Percentiles rank a stretch among this genome's conserved stretches.
phyloP scores from a whole-genome alignment of 176 grass and related monocot genomes.

The Puya raimondii region DNA sequence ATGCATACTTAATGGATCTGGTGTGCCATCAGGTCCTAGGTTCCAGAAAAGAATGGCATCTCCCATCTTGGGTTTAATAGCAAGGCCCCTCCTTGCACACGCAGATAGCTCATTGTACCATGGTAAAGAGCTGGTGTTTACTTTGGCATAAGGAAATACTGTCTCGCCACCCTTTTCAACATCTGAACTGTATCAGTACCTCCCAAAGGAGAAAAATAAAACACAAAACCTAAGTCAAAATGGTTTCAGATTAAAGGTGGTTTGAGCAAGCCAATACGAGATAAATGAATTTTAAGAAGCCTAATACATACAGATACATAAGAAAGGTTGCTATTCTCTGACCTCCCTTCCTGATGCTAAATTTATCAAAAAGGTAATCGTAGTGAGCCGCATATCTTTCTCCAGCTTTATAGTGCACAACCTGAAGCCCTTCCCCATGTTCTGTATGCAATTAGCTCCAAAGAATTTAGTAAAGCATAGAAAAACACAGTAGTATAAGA shows the following conservation, averaged over 20 bases:
- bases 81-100: slow-evolving; percentile 10
- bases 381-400: slow-evolving; percentile 16
- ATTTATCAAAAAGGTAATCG: slow-evolving; percentile 5
- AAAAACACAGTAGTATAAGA: too few species aligned
- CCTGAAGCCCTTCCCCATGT: slow-evolving; percentile 18
- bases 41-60: slow-evolving; percentile 19
- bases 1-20: slow-evolving; percentile 6
- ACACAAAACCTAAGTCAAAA: neutral
- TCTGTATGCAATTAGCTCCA: neutral
- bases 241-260: neutral
- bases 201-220: neutral
- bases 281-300: neutral
- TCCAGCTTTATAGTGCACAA: slow-evolving; percentile 17
- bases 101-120: slow-evolving; percentile 5
- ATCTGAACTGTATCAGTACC: neutral
- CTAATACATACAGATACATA: slow-evolving; percentile 6
- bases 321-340: slow-evolving; percentile 12
- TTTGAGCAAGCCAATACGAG: neutral
- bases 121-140: slow-evolving; percentile 8
- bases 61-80: slow-evolving; percentile 8
- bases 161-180: slow-evolving; percentile 13
- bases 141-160: slow-evolving; percentile 1
- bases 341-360: neutral
- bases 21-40: slow-evolving; percentile 3
- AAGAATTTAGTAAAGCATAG: neutral